Base-by-base conservation (phyloP, 495 filamentous ascomycete species). In the Xanthoparmelia taractica region DNA sequence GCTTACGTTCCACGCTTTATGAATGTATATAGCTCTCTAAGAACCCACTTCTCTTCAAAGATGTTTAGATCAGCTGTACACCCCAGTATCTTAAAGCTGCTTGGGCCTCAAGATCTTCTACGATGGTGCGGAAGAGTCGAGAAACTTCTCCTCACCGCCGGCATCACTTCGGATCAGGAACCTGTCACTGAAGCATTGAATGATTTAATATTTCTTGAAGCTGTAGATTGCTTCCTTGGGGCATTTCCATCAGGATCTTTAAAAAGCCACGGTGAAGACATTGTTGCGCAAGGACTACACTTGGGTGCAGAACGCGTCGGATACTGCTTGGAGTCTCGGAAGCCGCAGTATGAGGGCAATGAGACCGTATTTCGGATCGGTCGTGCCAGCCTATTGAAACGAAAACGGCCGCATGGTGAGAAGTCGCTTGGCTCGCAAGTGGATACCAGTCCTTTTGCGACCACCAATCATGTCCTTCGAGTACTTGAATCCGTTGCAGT, bases 201-300 rank as follows among this genome's bases (percentile, higher is more conserved):
- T 69, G 91, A 96, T 67, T 83, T 86, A 48, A 95, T 97, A 68
- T 96, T 97, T 69, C 78, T 95, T 69, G 95, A 97, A 70, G 86
- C 91, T 8, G 79, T 89, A 40, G 94, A 97, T 71, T 89, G 91
- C 64, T 96, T 97, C 74, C 85, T 88, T 52, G 88, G 88, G 40
- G 87, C 85, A 64, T 73, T 95, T 29, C 85, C 88, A n/a, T 86
- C 84, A 41, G 80, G 78, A 25, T 79, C 81, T 8, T 73, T 85
- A n/a, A 81, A 85, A 56, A 73, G 76, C 18, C 70, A 78, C n/a
- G 77, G 95, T 56, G 80, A 88, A 29, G 73, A 78, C 17, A 79
- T 81, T 27, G 87, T 96, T 52, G 90, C 92, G 15, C 86, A 93
- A 73, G 87, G 87, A 58, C 85, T 99, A 72, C 87, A 91, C 58